A percentile compares a stretch with the other conserved stretches of the same genome.
Evolutionary conservation across 2,329 filamentous ascomycete genomes (phyloP).

Genomic region (Fusarium sarcochroum): DNA sequence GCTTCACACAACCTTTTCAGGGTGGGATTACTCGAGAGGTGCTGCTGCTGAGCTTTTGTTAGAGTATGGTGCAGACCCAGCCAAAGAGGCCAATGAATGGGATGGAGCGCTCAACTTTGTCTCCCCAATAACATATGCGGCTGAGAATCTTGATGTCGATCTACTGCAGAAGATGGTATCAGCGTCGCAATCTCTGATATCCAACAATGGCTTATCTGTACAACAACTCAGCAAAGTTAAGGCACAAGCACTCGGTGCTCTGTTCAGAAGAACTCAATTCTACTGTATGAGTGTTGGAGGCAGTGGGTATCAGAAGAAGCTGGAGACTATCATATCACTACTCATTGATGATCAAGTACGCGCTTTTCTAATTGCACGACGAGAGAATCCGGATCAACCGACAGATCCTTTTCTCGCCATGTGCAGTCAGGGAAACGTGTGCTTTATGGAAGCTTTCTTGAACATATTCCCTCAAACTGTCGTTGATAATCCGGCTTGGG

Average conservation of each 20-base stretch:
- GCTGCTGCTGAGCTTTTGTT: not conserved
- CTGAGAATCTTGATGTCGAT: not conserved
- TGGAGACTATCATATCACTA: not conserved
- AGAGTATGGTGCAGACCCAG: not conserved
- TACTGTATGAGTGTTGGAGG: not conserved
- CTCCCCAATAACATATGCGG: not conserved
- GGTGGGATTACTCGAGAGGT: slow-evolving; percentile 2
- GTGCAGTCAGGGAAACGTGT: not conserved
- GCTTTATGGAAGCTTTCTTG: fast-evolving
- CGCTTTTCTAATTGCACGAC: fast-evolving
- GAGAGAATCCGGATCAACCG: fast-evolving
- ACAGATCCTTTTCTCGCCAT: not conserved
- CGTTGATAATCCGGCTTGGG: not conserved
- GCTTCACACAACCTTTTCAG: not conserved
- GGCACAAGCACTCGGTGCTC: not conserved
- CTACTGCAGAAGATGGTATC: not conserved
- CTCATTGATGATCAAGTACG: not conserved
- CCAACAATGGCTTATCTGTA: fast-evolving
- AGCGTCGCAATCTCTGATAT: fast-evolving
- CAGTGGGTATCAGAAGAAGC: not conserved
- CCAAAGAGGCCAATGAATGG: not conserved
- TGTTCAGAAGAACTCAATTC: not conserved
- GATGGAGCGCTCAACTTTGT: not conserved
- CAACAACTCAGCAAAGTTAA: slow-evolving; percentile 3
- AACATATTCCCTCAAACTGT: not conserved